Evolutionary conservation across 768 basidiomycete genomes (phyloP), one percentile per base, ranked within the genome.

Genomic region (Coprinellus micaceus): DNA sequence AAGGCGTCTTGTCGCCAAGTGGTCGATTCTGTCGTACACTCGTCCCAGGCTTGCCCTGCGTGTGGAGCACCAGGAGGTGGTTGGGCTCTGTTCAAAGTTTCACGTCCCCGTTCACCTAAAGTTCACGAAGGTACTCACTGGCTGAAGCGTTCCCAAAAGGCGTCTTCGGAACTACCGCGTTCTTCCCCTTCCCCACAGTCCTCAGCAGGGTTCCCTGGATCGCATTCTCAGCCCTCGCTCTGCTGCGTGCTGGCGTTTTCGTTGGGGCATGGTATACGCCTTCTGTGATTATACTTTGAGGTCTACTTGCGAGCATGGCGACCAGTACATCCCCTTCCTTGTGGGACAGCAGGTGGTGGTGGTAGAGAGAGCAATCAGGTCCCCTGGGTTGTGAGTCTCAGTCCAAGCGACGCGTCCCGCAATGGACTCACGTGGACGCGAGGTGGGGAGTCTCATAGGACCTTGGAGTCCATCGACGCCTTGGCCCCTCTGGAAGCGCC

Each of bases 1-100:
- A 85, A 1, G 89, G 89, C 1, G 89, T 91, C 69, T 88, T 90
- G 71, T 91, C 89, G 24, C 76, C 77, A 7, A 91, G 74, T 1
- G 86, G 85, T 12, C 82, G 80, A 5, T 68, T 63, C 30, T 54
- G 63, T 13, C 68, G 65, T 30, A 64, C 58, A 49, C 43, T 54
- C 47, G 65, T 62, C 37, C 64, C 59, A 60, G 55, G 19, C 64
- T 67, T 58, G 19, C 52, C 53, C 21, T 50, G 28, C 22, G 56
- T 57, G 12, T 39, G 56, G 10, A 51, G 55, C 52, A 17, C 58
- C 60, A 58, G 62, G 30, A 61, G 53, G 36, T 58, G 55, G 30
- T 54, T 58, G 33, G 63, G 60, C 50, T 72, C 62, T 61, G 22
- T 13, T 43, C 13, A 49, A 10, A 1, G 17, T n/a, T 48, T 45